phyloP scores from a whole-genome alignment of 1,139 yeast species.

The Pichia sp. region DNA sequence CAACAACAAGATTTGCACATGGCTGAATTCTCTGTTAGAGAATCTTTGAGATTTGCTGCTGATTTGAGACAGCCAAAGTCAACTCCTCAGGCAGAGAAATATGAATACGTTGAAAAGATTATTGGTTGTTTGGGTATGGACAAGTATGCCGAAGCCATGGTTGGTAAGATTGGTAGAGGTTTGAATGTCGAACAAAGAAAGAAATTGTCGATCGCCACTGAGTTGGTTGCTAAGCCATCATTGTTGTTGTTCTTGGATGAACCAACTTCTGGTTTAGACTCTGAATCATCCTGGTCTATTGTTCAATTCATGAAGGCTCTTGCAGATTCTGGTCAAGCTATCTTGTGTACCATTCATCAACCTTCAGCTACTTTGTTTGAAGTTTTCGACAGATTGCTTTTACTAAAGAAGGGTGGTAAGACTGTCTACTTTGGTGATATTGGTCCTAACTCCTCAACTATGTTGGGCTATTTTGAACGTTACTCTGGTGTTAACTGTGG shows the following conservation, averaged over 20 bases:
- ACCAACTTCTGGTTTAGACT: conserved; percentile 52
- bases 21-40: conserved; percentile 49
- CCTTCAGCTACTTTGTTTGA: conserved; percentile 55
- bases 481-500: conserved; percentile 54
- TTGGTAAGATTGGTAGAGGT: conserved; percentile 50
- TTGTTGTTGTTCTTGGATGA: conserved; percentile 48
- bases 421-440: conserved; percentile 61
- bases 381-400: conserved; percentile 43
- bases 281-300: conserved; percentile 54
- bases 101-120: conserved; percentile 49
- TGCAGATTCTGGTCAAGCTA: conserved; percentile 51
- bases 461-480: conserved; percentile 48
- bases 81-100: conserved; percentile 45
- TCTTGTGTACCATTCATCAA: conserved; percentile 54
- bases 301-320: conserved; percentile 41
- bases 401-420: conserved; percentile 48
- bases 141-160: conserved; percentile 54
- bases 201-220: conserved; percentile 56
- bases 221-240: conserved; percentile 49
- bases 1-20: conserved; percentile 58
- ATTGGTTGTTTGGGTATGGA: conserved; percentile 47
- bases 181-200: conserved; percentile 61
- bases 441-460: conserved; percentile 45
- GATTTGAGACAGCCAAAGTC: conserved; percentile 47
- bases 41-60: conserved; percentile 52